Evolutionary conservation across 163 green algal genomes (phyloP), one percentile per base, ranked within the genome.

Genomic region (Coccomyxa subellipsoidea): DNA sequence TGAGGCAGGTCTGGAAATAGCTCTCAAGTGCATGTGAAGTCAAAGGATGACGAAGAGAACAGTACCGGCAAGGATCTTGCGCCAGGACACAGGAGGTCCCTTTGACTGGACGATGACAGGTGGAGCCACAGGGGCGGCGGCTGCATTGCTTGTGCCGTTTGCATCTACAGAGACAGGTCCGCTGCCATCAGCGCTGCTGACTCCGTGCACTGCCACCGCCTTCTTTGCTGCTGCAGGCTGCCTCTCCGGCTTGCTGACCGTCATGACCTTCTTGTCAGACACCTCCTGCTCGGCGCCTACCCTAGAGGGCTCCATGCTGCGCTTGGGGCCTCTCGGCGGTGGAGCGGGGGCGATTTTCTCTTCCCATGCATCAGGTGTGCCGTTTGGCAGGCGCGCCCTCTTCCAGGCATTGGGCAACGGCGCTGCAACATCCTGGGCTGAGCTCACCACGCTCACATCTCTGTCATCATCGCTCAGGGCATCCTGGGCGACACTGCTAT

Each of bases 361-460:
- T 10, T 83, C 83, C 15, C 82, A 83, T 69, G 87, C 69, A 23
- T 81, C 38, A 2, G 85, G 81, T 70, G 89, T 88, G 84, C 82
- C 87, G 76, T 80, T 86, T 27, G 84, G 82, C 71, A 87, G 80
- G 53, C 82, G 69, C 78, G 72, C 66, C 84, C 31, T 71, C 69
- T 29, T 53, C 69, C 80, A 39, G 35, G 40, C 69, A 29, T 75
- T 47, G 69, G 18, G 32, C 23, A 32, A 47, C 39, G 7, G 47
- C 29, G 38, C 39, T 59, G 47, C 47, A 59, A 71, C 18, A 31
- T 36, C 40, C 69, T 66, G 15, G 37, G 71, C 40, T 80, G 80
- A 82, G 78, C 76, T 34, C 73, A 27, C 4, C 70, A 70, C 9
- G 36, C 47, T 40, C 72, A 59, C 47, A 7, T 59, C 47, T 54